phyloP scores from a whole-genome alignment of 768 basidiomycete species.

The Polyporus arcularius region DNA sequence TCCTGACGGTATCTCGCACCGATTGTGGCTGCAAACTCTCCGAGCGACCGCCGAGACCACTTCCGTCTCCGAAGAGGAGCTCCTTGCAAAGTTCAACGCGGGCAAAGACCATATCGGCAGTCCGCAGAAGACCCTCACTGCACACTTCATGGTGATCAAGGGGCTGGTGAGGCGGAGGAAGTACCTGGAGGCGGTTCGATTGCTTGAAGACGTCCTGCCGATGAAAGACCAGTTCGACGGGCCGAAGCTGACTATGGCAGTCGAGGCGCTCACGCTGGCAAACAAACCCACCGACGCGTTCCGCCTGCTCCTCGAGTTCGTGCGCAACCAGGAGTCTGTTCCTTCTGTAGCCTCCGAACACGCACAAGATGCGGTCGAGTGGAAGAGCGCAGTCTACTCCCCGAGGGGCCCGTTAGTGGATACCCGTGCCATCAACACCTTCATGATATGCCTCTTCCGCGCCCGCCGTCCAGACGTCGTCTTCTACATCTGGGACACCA shows the following conservation, averaged over 20 bases:
- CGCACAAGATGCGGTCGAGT: background rate
- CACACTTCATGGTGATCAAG: slow-evolving; percentile 56
- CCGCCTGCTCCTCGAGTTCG: slow-evolving; percentile 46
- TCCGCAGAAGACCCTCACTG: slow-evolving; percentile 44
- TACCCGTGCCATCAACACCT: slow-evolving; percentile 28
- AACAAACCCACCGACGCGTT: slow-evolving; percentile 51
- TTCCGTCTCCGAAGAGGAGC: slow-evolving; percentile 29
- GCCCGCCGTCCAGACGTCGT: slow-evolving; percentile 61
- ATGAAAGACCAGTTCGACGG: slow-evolving; percentile 41
- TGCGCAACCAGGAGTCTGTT: background rate
- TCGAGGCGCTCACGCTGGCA: slow-evolving; percentile 48
- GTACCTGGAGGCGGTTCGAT: slow-evolving; percentile 39
- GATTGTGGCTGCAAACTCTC: slow-evolving; percentile 3
- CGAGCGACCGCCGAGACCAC: background rate
- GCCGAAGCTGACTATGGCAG: slow-evolving; percentile 49
- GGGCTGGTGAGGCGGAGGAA: slow-evolving; percentile 50
- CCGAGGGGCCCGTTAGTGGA: slow-evolving; percentile 35
- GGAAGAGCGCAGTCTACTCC: slow-evolving; percentile 1
- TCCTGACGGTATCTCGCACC: background rate
- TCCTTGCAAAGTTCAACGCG: slow-evolving; percentile 43
- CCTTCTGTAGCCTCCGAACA: background rate
- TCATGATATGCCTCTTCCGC: slow-evolving; percentile 50
- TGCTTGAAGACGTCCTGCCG: slow-evolving; percentile 16
- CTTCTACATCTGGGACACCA: slow-evolving; percentile 69
- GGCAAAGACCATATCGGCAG: slow-evolving; percentile 27